Base-by-base conservation (phyloP, 495 filamentous ascomycete genomes). In the Margaritispora aquatica region DNA sequence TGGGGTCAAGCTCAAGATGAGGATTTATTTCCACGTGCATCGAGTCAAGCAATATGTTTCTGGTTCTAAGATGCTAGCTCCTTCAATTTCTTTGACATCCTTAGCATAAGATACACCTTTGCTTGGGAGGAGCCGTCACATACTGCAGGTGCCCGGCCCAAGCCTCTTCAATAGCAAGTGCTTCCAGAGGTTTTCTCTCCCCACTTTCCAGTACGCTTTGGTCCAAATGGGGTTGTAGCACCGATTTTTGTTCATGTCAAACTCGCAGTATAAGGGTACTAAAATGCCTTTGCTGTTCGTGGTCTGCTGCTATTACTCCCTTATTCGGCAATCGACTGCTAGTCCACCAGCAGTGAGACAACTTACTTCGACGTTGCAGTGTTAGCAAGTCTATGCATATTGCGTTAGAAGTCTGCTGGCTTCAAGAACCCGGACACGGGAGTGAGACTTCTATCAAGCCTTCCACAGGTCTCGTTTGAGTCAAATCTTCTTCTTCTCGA, bases 1-100 rank as follows among this genome's bases (percentile, higher is more conserved):
- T 66, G 65, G 62, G 68, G 68, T 68, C 63, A 57, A 58, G 54
- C 57, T 66, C 11, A 69, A 61, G 51, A 60, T 71, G 65, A 65
- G 67, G 66, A 68, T 62, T 70, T 61, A 63, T 72, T 68, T 73
- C 71, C 74, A 78, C 71, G 68, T 74, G 61, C 70, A 73, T 80
- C 77, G 77, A 81, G 75, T 73, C 68, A 73, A 67, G 75, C 75
- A 73, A 74, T 72, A 65, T 68, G 61, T 62, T 57, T 66, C 62
- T 71, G 64, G 61, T 19, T 59, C 60, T 67, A 57, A 64, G 21
- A 20, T 34, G 17, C 68, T 56, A 61, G 52, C 57, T 34, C 2
- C 49, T 48, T 27, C 27, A 48, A 57, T 61, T 59, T 60, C 62
- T 67, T 67, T 67, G 61, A 64, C 55, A 51, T 36, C 54, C 22